phyloP scores from a whole-genome alignment of 768 basidiomycete genomes.

The Macrolepiota dolichaula region DNA sequence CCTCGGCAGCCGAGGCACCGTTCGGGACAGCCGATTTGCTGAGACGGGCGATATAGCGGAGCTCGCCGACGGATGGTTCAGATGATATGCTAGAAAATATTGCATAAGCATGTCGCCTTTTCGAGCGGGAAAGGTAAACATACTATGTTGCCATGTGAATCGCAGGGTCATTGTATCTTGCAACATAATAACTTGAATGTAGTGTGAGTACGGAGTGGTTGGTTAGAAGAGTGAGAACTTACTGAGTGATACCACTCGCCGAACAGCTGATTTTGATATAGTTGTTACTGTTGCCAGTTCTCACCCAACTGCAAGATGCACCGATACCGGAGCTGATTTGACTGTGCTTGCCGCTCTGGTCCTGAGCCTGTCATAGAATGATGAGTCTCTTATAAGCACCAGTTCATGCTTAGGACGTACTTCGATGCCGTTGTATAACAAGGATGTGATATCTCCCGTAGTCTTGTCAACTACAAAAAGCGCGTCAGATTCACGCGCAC shows the following conservation, averaged over 20 bases:
- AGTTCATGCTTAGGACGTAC: conserved; percentile 8
- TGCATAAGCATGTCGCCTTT: neutral
- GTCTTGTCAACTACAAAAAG: conserved; percentile 23
- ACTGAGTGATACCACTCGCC: conserved; percentile 30
- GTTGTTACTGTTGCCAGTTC: conserved; percentile 28
- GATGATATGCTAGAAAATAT: conserved; percentile 23
- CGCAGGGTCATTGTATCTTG: conserved; percentile 30
- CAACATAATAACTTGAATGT: conserved; percentile 27
- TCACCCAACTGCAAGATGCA: conserved; percentile 25
- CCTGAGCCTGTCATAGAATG: conserved; percentile 21
- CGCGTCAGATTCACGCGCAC: neutral
- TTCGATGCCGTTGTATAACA: conserved; percentile 32
- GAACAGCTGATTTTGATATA: conserved; percentile 35
- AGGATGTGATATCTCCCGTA: conserved; percentile 32
- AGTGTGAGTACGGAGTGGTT: neutral
- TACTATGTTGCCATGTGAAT: conserved; percentile 37
- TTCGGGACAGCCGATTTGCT: conserved; percentile 22
- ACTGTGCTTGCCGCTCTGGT: conserved; percentile 25
- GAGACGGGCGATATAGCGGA: conserved; percentile 34
- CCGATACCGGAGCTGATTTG: conserved; percentile 30
- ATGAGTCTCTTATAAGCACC: neutral
- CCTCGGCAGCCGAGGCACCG: conserved; percentile 24
- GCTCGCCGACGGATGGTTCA: conserved; percentile 33
- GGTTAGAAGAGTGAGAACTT: neutral
- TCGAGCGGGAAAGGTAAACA: conserved; percentile 2